Evolutionary conservation across 768 basidiomycete species (phyloP).

Genomic region (Mycena chlorophos): DNA sequence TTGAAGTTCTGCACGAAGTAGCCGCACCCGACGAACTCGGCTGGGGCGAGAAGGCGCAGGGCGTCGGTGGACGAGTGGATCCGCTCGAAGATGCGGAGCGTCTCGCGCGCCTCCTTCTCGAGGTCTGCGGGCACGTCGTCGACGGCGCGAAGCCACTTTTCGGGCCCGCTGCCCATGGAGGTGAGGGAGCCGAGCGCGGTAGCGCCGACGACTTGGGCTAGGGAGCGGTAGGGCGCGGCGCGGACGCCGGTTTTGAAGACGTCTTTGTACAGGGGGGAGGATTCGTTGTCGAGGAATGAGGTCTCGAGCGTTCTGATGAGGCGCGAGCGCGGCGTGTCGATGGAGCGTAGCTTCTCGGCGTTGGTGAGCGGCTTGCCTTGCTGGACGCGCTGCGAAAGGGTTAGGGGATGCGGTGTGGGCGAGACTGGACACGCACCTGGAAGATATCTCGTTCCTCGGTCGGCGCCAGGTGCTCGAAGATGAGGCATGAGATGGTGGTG

Average conservation of each 20-base stretch:
- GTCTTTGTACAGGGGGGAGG: background rate
- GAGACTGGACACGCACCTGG: background rate
- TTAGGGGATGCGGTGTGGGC: background rate
- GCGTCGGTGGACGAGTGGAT: background rate
- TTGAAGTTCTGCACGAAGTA: background rate
- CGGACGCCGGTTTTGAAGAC: background rate
- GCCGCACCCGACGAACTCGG: background rate
- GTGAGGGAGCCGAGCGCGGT: background rate
- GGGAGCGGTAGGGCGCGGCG: background rate
- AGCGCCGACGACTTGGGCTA: background rate
- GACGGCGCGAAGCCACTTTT: background rate
- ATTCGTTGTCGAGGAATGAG: background rate
- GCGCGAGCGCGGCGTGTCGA: background rate
- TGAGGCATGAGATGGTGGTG: background rate
- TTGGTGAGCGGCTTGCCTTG: background rate
- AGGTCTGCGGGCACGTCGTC: background rate
- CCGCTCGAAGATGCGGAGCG: background rate
- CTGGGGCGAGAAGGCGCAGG: background rate
- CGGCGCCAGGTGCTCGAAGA: background rate
- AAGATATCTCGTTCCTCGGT: background rate
- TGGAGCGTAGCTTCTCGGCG: background rate
- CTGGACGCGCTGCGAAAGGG: background rate
- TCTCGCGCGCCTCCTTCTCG: background rate
- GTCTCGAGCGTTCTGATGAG: background rate
- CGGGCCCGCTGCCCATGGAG: background rate